These are phyloP conservation scores for Diophrys appendiculata DNA, from an alignment of 73 alveolate genomes.

Conservation along the genomic window DNA sequence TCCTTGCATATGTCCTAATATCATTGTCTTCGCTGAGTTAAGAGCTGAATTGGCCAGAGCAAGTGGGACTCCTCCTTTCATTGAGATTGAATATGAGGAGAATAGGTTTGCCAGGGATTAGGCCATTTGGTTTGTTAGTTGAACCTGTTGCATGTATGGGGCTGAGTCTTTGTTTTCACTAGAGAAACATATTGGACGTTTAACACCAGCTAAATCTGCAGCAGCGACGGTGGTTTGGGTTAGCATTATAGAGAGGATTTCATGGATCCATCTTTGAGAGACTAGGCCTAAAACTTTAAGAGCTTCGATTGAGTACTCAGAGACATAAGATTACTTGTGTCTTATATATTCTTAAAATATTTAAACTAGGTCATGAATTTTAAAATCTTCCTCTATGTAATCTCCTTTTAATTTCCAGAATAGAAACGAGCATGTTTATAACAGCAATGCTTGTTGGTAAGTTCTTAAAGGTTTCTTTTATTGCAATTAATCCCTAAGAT, in stretches of 20 bases:
- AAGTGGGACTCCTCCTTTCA: conserved; percentile 59
- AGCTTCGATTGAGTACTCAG: conserved; percentile 21
- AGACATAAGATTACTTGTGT: conserved; percentile 3
- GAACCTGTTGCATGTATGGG: neutral
- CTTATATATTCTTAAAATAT: neutral
- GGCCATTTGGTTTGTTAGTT: conserved; percentile 18
- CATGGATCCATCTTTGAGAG: conserved; percentile 22
- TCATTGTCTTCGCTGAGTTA: conserved; percentile 63
- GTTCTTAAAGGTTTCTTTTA: neutral
- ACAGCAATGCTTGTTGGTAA: neutral
- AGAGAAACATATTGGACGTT: neutral
- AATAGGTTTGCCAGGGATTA: conserved; percentile 22
- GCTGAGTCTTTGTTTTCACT: neutral
- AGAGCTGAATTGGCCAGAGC: conserved; percentile 37
- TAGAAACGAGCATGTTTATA: neutral
- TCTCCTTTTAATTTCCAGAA: conserved; percentile 4
- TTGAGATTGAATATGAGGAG: conserved; percentile 7
- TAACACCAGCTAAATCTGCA: conserved; percentile 41
- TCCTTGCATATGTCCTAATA: conserved; percentile 36
- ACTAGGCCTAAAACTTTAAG: conserved; percentile 30
- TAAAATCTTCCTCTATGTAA: neutral
- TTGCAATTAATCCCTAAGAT: neutral
- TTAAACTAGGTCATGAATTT: neutral
- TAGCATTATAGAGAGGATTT: conserved; percentile 15
- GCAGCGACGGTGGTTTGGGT: conserved; percentile 25